A percentile compares a stretch with the other conserved stretches of the same genome.
Conservation (phyloP, 495 filamentous ascomycete species). For the Xylaria intraflava region DNA sequence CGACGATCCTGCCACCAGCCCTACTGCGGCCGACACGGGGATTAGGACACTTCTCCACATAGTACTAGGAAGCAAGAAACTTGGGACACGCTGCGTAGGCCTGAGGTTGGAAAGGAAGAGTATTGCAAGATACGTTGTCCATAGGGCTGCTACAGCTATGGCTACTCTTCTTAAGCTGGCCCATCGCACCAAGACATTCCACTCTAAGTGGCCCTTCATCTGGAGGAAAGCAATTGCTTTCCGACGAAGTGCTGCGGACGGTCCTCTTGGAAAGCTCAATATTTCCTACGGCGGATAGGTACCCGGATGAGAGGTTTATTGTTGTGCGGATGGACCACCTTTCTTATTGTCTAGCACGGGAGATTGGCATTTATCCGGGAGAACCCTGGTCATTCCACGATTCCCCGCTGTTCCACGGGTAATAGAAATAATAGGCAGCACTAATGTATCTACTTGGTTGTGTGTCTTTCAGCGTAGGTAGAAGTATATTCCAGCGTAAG, state of each 20-base stretch:
- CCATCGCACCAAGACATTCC: not conserved
- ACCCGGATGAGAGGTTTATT: not conserved
- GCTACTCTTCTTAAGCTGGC: not conserved
- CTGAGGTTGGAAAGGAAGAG: slow-evolving; percentile 16
- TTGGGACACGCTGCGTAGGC: slow-evolving; percentile 7
- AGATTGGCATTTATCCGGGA: slow-evolving; percentile 6
- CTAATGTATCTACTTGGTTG: not conserved
- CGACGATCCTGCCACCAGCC: slow-evolving; percentile 25
- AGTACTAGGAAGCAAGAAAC: slow-evolving; percentile 17
- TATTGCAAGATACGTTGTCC: slow-evolving; percentile 18
- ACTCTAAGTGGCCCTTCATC: not conserved
- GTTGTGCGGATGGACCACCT: not conserved
- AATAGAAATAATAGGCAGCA: not conserved
- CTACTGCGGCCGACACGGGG: slow-evolving; percentile 23
- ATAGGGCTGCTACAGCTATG: slow-evolving; percentile 3
- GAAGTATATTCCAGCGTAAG: too few species aligned
- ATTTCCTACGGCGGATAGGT: not conserved
- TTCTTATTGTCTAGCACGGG: not conserved
- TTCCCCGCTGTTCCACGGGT: slow-evolving; percentile 1
- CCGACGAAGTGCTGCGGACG: slow-evolving; percentile 2
- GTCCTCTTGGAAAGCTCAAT: not conserved
- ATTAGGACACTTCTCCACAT: slow-evolving; percentile 21
- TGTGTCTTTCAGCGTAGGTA: not conserved
- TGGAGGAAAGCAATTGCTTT: slow-evolving; percentile 3
- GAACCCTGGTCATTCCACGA: not conserved